Conservation (phyloP, 495 filamentous ascomycete genomes). For the Penicillium chermesinum region DNA sequence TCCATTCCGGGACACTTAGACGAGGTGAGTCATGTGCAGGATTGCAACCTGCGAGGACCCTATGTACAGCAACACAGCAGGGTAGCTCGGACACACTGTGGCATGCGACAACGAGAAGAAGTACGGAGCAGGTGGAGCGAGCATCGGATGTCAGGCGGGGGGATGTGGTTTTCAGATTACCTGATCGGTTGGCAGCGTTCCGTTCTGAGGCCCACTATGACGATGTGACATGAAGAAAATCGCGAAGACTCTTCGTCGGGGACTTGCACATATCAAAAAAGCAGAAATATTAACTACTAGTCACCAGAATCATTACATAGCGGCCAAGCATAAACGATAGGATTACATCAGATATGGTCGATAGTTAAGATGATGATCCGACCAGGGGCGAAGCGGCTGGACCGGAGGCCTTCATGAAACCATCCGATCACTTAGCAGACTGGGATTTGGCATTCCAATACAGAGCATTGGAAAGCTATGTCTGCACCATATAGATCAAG, state of each 20-base stretch:
- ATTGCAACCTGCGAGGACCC: no score
- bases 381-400: neutral
- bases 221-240: no score
- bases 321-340: no score
- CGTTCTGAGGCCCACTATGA: neutral
- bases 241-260: no score
- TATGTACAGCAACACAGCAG: no score
- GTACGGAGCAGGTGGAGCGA: conserved; percentile 5
- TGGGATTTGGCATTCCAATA: no score
- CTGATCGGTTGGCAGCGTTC: neutral
- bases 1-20: conserved; percentile 16
- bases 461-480: neutral
- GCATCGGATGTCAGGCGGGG: conserved; percentile 8
- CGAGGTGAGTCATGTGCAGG: neutral
- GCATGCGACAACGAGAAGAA: neutral
- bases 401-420: neutral
- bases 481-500: no score
- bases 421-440: neutral
- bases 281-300: no score
- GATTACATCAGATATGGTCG: conserved; percentile 22
- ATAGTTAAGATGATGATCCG: conserved; percentile 21
- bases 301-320: neutral
- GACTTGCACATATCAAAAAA: no score
- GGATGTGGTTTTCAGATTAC: neutral
- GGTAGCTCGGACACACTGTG: no score